Evolutionary conservation across 805 yeast genomes (phyloP).

Genomic region (Candida pini): DNA sequence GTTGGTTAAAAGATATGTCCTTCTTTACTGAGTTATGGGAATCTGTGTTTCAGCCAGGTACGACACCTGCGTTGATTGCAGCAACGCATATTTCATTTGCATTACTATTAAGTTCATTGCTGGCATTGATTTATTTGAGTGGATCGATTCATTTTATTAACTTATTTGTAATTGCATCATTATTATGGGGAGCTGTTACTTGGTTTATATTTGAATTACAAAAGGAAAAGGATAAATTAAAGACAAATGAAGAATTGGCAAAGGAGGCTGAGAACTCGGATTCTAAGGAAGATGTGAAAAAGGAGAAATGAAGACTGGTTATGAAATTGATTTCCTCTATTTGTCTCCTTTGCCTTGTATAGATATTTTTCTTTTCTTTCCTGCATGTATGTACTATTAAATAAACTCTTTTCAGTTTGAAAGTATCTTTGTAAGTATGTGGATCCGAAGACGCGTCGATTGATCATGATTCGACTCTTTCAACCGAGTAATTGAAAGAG

Average conservation of each 20-base stretch:
- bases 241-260: constrained; percentile 37
- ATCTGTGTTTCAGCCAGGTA: constrained; percentile 87
- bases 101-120: constrained; percentile 52
- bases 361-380: no score
- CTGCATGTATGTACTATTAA: no score
- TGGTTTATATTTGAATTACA: constrained; percentile 82
- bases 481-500: no score
- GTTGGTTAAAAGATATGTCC: constrained; percentile 27
- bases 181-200: constrained; percentile 73
- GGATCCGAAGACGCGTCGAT: no score
- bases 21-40: constrained; percentile 76
- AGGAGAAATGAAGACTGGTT: no score
- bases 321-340: no score
- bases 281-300: neutral
- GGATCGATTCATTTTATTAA: constrained; percentile 63
- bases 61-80: constrained; percentile 78
- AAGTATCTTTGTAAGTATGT: no score
- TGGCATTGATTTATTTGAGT: constrained; percentile 53
- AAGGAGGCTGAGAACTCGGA: constrained; percentile 14
- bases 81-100: constrained; percentile 87
- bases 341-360: no score
- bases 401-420: no score
- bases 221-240: constrained; percentile 35
- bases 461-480: no score
- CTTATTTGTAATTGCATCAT: constrained; percentile 35